A percentile compares a stretch with the other conserved stretches of the same genome.
Evolutionary conservation across 2,329 filamentous ascomycete species (phyloP).

Genomic region (Ophiostoma australiae): DNA sequence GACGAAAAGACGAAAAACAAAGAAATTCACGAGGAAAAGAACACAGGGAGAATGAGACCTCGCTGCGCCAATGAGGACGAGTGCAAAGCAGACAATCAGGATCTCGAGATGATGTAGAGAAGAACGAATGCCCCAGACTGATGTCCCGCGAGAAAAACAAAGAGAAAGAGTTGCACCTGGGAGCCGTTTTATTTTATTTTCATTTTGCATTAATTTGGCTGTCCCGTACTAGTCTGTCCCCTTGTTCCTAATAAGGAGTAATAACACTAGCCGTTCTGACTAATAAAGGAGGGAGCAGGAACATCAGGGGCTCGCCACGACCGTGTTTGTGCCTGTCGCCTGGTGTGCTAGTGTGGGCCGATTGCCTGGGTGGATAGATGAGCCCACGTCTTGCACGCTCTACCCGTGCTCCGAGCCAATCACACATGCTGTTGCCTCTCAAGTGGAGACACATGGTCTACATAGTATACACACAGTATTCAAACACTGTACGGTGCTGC

Average conservation of each 20-base stretch:
- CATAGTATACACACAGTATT: conserved; percentile 4
- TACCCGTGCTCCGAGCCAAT: conserved; percentile 29
- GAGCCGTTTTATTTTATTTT: conserved; percentile 22
- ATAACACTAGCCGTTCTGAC: conserved; percentile 8
- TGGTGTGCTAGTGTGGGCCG: conserved; percentile 17
- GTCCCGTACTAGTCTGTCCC: conserved; percentile 1
- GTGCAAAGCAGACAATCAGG: not conserved
- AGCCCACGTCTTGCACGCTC: conserved; percentile 27
- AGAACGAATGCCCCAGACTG: conserved; percentile 17
- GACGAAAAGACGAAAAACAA: not conserved
- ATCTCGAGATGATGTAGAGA: not conserved
- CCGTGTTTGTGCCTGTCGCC: not conserved
- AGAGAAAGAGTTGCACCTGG: conserved; percentile 14
- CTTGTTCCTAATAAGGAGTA: conserved; percentile 9
- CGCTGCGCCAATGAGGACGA: conserved; percentile 13
- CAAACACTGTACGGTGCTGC: conserved; percentile 10
- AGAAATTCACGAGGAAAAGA: not conserved
- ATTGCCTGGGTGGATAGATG: conserved; percentile 19
- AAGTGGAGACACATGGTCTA: not conserved
- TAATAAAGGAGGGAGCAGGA: conserved; percentile 3
- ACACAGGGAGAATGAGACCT: conserved; percentile 11
- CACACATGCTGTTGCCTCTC: not conserved
- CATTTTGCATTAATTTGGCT: conserved; percentile 13
- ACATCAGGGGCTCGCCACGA: conserved; percentile 14
- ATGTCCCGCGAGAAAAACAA: conserved; percentile 18